Evolutionary conservation across 2,329 filamentous ascomycete genomes (phyloP).

Genomic region (Diplodia sapinea): DNA sequence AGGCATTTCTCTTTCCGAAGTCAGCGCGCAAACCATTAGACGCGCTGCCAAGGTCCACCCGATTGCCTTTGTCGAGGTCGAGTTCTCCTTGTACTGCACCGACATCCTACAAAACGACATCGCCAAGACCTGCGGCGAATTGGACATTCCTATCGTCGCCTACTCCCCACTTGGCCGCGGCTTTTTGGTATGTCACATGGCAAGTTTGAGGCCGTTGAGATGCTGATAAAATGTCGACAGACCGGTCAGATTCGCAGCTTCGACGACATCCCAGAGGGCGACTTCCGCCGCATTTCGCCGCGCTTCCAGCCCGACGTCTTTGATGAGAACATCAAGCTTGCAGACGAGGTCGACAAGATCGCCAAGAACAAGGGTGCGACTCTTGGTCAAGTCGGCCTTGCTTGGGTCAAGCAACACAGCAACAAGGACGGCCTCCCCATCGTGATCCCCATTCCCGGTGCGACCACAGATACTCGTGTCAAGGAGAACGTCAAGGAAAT

Average conservation of each 20-base stretch:
- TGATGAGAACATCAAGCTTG: constrained; percentile 68
- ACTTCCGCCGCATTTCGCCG: constrained; percentile 56
- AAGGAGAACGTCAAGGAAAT: constrained; percentile 62
- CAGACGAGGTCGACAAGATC: constrained; percentile 62
- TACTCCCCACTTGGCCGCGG: constrained; percentile 74
- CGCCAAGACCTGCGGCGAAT: constrained; percentile 62
- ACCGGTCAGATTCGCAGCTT: constrained; percentile 51
- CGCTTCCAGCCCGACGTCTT: constrained; percentile 70
- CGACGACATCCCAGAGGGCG: constrained; percentile 64
- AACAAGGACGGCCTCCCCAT: constrained; percentile 59
- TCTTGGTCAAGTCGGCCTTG: constrained; percentile 68
- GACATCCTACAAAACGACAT: constrained; percentile 65
- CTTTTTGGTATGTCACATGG: constrained; percentile 46
- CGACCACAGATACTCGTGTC: constrained; percentile 62
- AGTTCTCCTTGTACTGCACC: constrained; percentile 63
- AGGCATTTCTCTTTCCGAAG: constrained; percentile 55
- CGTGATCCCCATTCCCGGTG: constrained; percentile 71
- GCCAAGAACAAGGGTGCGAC: constrained; percentile 66
- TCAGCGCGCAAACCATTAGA: constrained; percentile 53
- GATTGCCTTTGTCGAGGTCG: constrained; percentile 65
- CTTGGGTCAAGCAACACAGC: constrained; percentile 62
- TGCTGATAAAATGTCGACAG: constrained; percentile 1
- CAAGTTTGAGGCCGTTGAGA: too few relatives aligned
- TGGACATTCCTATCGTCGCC: constrained; percentile 69
- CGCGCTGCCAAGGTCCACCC: constrained; percentile 60